These are phyloP conservation scores for Chaetomiaceae sp. DNA, from an alignment of 2,329 filamentous ascomycete species.

Conservation along the genomic window DNA sequence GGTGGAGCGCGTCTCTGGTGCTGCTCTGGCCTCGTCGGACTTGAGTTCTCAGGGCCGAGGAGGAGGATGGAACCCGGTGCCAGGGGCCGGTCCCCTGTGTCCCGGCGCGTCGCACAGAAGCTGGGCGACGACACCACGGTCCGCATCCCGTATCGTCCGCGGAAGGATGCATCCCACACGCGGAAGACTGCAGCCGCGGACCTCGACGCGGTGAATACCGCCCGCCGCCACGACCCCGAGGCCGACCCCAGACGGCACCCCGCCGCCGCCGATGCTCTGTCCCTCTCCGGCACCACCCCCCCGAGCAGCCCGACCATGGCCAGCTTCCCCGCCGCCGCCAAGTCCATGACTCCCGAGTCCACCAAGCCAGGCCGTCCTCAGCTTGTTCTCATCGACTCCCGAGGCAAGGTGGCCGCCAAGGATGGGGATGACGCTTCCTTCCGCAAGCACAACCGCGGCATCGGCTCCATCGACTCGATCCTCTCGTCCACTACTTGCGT, in stretches of 20 bases:
- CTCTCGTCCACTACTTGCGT: slow-evolving; percentile 27
- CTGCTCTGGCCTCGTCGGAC: background rate
- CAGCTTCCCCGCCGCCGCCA: slow-evolving; percentile 15
- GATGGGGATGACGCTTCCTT: slow-evolving; percentile 17
- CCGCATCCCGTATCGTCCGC: slow-evolving; percentile 22
- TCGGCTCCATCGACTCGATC: slow-evolving; percentile 28
- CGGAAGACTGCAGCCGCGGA: slow-evolving; percentile 23
- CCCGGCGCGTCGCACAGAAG: slow-evolving; percentile 27
- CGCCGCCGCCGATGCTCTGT: slow-evolving; percentile 21
- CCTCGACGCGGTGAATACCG: slow-evolving; percentile 10
- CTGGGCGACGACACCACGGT: slow-evolving; percentile 21
- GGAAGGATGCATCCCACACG: slow-evolving; percentile 18
- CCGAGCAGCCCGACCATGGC: slow-evolving; percentile 25
- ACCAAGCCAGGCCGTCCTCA: slow-evolving; percentile 17
- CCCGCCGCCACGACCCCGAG: slow-evolving; percentile 11
- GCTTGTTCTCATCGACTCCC: slow-evolving; percentile 14
- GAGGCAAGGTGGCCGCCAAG: slow-evolving; percentile 9
- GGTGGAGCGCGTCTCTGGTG: slow-evolving; percentile 10
- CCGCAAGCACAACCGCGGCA: slow-evolving; percentile 24
- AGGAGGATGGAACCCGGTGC: slow-evolving; percentile 23
- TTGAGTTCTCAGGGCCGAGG: slow-evolving; percentile 1
- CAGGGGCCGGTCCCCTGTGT: slow-evolving; percentile 25
- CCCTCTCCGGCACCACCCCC: slow-evolving; percentile 25
- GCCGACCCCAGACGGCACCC: slow-evolving; percentile 2
- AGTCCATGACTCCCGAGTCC: slow-evolving; percentile 17